Conservation (phyloP, 2,329 filamentous ascomycete genomes). For the Penicillium decumbens region DNA sequence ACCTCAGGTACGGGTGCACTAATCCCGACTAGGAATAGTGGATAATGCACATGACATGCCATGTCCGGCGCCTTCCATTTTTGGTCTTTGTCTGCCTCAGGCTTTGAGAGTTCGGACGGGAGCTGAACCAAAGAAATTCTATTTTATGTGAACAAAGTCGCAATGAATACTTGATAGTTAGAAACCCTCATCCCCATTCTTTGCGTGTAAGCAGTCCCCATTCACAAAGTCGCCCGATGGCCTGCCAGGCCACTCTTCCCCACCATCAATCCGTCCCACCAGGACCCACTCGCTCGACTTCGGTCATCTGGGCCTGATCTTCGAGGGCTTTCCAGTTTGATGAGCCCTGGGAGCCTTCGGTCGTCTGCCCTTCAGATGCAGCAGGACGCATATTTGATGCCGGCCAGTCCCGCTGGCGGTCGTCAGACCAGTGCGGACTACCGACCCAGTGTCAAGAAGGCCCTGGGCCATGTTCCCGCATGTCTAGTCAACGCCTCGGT, state of each 20-base stretch:
- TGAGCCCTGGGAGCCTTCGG: conserved; percentile 26
- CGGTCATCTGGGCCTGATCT: conserved; percentile 27
- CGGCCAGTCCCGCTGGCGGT: conserved; percentile 70
- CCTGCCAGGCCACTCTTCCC: conserved; percentile 26
- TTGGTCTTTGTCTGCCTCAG: conserved; percentile 37
- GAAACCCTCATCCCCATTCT: not conserved
- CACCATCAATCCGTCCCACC: conserved; percentile 28
- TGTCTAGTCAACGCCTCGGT: conserved; percentile 97
- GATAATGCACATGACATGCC: conserved; percentile 39
- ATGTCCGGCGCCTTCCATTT: conserved; percentile 46
- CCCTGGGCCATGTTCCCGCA: conserved; percentile 75
- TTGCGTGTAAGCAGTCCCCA: not conserved
- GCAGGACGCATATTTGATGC: conserved; percentile 83
- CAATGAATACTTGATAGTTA: not conserved
- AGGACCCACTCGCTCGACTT: conserved; percentile 31
- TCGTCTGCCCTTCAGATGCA: conserved; percentile 43
- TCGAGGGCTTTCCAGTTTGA: conserved; percentile 25
- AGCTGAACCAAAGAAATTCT: not conserved
- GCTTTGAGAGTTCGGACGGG: not conserved
- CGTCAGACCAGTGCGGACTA: conserved; percentile 64
- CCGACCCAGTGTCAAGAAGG: conserved; percentile 75
- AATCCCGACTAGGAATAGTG: conserved; percentile 41
- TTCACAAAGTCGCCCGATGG: conserved; percentile 25
- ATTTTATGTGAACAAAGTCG: not conserved
- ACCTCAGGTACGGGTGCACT: conserved; percentile 31